Base-by-base conservation (phyloP, 805 yeast species). In the Hagleromyces aurorensis region DNA sequence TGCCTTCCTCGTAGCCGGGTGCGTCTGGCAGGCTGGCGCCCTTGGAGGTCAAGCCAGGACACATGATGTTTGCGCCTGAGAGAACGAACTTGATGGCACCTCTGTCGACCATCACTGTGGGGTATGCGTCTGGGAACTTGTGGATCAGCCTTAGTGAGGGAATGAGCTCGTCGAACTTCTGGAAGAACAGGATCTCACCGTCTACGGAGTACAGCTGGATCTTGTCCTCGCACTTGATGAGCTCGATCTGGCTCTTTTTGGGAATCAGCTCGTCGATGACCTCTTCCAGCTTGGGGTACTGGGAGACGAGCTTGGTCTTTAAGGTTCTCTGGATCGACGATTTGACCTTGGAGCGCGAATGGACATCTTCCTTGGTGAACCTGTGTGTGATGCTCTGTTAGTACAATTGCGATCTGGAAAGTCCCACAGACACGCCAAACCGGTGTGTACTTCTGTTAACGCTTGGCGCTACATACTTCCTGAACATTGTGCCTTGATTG, bases 61-160 rank as follows among this genome's bases (percentile, higher is more conserved):
- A 87, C 97, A 87, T 87, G 49, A 87, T 82, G 50, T 87, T 87
- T 16, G 96, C 96, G 33, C 96, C 97, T 4, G 94, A 79, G n/a
- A 87, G 62, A 15, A 87, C 91, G 50, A 87, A 87, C 58, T 87
- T 87, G 55, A 87, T 87, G 29, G 97, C 97, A 34, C 97, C 97
- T 53, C 96, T 70, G 50, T 87, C 97, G 8, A 89, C 96, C 51
- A 77, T 82, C 24, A 87, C 93, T 19, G 71, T 62, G 13, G 96
- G 96, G 61, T 87, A 87, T 20, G 78, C 72, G 7, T 70, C 67
- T 4, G 96, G 95, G 51, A 78, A 83, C 55, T 75, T 75, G 59
- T 85, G 95, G 17, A 85, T 84, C 11, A 79, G 55, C 44, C 67
- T 72, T 41, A 89, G 64, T 19, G 83, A 61, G 10, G 96, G 96